Percentiles rank a stretch among this genome's conserved stretches.
Conservation (phyloP, 306 rosid species). For the Hippophae rhamnoides region DNA sequence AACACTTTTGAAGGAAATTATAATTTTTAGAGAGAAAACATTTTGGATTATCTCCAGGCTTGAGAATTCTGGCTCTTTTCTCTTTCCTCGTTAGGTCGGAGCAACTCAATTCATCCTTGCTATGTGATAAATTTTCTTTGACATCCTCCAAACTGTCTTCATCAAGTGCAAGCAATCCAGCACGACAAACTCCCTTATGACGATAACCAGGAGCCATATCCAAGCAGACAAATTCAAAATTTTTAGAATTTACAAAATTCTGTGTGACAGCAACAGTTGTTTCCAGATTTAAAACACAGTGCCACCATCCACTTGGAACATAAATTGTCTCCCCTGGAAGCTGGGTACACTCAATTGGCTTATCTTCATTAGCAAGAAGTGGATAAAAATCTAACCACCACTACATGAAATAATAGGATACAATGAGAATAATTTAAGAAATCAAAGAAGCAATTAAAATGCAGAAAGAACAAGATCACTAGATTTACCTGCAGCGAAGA, state of each 20-base stretch:
- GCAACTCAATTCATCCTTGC: conserved; percentile 21
- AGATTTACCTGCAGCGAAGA: conserved; percentile 74
- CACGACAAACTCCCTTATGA: conserved; percentile 97
- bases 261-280: conserved; percentile 91
- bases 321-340: conserved; percentile 93
- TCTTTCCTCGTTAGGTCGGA: conserved; percentile 53
- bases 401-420: conserved; percentile 33
- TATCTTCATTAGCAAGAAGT: conserved; percentile 95
- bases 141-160: conserved; percentile 42
- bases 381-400: conserved; percentile 99
- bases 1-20: conserved; percentile 56
- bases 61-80: conserved; percentile 49
- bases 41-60: conserved; percentile 38
- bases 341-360: conserved; percentile 95
- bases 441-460: conserved; percentile 10
- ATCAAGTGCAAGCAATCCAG: conserved; percentile 86
- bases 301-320: conserved; percentile 99
- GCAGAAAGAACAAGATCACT: conserved; percentile 12
- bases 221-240: conserved; percentile 90
- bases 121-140: conserved; percentile 23
- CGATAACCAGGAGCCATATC: conserved; percentile 98
- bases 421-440: conserved; percentile 10
- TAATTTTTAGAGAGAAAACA: conserved; percentile 35
- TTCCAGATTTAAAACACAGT: conserved; percentile 89
- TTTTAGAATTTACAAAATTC: conserved; percentile 75